A percentile compares a stretch with the other conserved stretches of the same genome.
Evolutionary conservation across 2,329 filamentous ascomycete species (phyloP).

Genomic region (Ophiosphaerella narmari): DNA sequence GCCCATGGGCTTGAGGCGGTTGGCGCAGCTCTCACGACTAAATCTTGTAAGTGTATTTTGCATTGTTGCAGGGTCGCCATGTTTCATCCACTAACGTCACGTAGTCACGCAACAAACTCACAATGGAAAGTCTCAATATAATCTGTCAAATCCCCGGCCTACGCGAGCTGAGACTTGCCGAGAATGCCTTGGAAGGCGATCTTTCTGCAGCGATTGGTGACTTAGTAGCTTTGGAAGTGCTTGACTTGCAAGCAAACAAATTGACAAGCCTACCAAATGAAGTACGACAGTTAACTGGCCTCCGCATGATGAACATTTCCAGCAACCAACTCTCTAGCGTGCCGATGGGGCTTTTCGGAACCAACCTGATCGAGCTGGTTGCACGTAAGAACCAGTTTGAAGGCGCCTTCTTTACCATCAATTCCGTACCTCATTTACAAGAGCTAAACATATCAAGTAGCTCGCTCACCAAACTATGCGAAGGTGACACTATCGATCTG

Average conservation of each 20-base stretch:
- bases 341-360: slow-evolving; percentile 70
- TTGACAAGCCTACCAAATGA: slow-evolving; percentile 71
- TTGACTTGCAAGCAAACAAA: slow-evolving; percentile 82
- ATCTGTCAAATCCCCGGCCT: slow-evolving; percentile 74
- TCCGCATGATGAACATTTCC: slow-evolving; percentile 78
- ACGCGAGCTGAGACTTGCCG: slow-evolving; percentile 77
- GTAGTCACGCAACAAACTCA: slow-evolving; percentile 79
- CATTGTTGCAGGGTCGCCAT: not conserved
- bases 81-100: slow-evolving; percentile 9
- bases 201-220: slow-evolving; percentile 67
- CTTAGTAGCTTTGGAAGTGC: slow-evolving; percentile 72
- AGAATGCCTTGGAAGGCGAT: slow-evolving; percentile 34
- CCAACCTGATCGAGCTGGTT: slow-evolving; percentile 72
- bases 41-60: slow-evolving; percentile 67
- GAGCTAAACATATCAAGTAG: slow-evolving; percentile 80
- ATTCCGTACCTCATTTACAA: slow-evolving; percentile 68
- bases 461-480: slow-evolving; percentile 62
- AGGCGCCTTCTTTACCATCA: slow-evolving; percentile 69
- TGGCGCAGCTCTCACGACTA: slow-evolving; percentile 75
- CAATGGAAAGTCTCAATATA: slow-evolving; percentile 71
- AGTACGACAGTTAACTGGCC: slow-evolving; percentile 67
- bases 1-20: slow-evolving; percentile 74
- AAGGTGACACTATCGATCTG: slow-evolving; percentile 60
- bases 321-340: slow-evolving; percentile 76
- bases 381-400: slow-evolving; percentile 78